A percentile compares a stretch with the other conserved stretches of the same genome.
Conservation (phyloP, 2,329 filamentous ascomycete genomes). For the Fusarium protoensiforme region DNA sequence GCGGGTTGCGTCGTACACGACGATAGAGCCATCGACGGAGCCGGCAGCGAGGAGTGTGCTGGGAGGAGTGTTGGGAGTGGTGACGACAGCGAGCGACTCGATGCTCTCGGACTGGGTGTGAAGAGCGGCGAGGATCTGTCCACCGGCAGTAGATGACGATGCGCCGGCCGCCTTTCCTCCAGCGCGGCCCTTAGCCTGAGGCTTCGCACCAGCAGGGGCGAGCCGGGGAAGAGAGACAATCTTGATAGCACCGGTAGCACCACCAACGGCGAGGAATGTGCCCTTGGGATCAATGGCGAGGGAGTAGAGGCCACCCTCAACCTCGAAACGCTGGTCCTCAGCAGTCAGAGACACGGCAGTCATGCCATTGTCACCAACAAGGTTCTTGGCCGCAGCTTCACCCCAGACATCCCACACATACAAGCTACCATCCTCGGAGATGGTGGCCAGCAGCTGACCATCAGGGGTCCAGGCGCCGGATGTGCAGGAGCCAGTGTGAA, state of each 20-base stretch:
- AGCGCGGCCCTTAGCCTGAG: conserved; percentile 37
- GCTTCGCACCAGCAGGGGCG: conserved; percentile 38
- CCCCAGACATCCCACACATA: conserved; percentile 96
- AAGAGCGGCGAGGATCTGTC: conserved; percentile 81
- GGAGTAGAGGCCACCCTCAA: conserved; percentile 91
- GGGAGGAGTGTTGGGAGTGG: conserved; percentile 54
- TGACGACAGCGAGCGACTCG: conserved; percentile 76
- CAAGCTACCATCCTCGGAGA: conserved; percentile 87
- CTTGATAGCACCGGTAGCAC: conserved; percentile 86
- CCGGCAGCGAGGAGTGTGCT: conserved; percentile 70
- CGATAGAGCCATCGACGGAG: conserved; percentile 81
- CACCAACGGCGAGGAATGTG: conserved; percentile 84
- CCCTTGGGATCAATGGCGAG: conserved; percentile 85
- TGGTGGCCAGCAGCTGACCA: conserved; percentile 86
- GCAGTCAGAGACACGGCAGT: conserved; percentile 82
- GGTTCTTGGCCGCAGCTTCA: conserved; percentile 70
- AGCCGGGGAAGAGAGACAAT: conserved; percentile 84
- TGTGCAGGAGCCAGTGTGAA: conserved; percentile 87
- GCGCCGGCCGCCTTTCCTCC: conserved; percentile 49
- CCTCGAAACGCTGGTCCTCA: conserved; percentile 88
- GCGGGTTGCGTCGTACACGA: conserved; percentile 86
- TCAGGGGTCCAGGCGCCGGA: conserved; percentile 92
- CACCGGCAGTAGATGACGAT: conserved; percentile 53
- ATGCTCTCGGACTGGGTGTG: conserved; percentile 81
- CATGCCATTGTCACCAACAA: conserved; percentile 64